Evolutionary conservation across 176 grass and related monocot species (phyloP), one percentile per base, ranked within the genome.

Genomic region (Coix lacrymajobi): DNA sequence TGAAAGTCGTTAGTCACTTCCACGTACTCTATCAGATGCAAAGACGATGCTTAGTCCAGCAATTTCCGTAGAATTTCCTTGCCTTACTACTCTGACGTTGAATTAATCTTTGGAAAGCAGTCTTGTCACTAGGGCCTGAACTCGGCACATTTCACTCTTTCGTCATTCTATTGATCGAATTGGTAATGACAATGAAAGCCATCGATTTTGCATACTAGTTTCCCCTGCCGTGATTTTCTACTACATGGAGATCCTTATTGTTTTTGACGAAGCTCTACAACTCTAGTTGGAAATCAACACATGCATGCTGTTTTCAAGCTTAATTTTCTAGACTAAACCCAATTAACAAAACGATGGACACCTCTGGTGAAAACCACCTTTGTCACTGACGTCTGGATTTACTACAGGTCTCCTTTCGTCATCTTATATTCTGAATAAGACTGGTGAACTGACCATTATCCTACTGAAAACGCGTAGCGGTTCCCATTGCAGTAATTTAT

Each of bases 11-110:
- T 34, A 12, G 51, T 24, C 67, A 31, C 26, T 63, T 46, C 41
- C 41, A 1, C 45, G 15, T 6, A 70, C 33, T 5, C 48, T 13
- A 81, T 71, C 26, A 68, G 39, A 81, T 57, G 1, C 8, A 31
- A 31, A 70, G 63, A 39, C 4, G 2, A 10, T 9, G 30, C 32
- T 71, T 61, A 41, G 43, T 58, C 29, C 8, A 39, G 58, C 19
- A 87, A 56, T 57, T 86, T 81, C 69, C 57, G 1, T 65, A 64
- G 19, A 71, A 34, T 67, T 81, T 10, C 17, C 61, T 4, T 75
- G 34, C 3, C 14, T 24, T 8, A 12, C 33, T 46, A 62, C 13
- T 16, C 20, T 25, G 8, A 69, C 3, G 8, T 19, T 48, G 38
- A 61, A 34, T 71, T 24, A 6, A 26, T 62, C 22, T 15, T 24